Percentiles rank a stretch among this genome's conserved stretches.
Conservation (phyloP, 208 protist species). For the Leishmania gerbilli region DNA sequence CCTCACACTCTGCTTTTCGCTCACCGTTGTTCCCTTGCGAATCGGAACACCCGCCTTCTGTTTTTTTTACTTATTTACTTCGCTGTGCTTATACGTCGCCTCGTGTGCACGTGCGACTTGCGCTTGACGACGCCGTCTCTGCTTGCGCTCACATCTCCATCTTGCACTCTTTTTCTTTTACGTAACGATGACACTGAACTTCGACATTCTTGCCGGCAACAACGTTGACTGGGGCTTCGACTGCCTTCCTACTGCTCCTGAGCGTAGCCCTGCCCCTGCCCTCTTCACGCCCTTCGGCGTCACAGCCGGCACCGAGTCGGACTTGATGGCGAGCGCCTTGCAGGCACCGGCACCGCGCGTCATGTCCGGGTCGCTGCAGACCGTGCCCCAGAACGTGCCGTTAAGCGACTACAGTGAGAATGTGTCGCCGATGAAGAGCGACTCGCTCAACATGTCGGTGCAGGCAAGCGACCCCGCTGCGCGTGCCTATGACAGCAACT, state of each 20-base stretch:
- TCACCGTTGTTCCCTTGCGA: background rate
- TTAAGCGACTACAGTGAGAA: constrained; percentile 21
- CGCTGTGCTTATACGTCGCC: background rate
- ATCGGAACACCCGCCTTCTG: background rate
- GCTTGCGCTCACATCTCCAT: background rate
- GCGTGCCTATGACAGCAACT: constrained; percentile 51
- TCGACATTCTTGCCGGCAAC: constrained; percentile 30
- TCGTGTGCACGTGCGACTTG: background rate
- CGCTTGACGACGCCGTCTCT: background rate
- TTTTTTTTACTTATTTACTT: background rate
- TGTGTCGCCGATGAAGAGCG: constrained; percentile 32
- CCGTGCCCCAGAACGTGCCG: background rate
- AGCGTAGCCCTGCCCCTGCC: constrained; percentile 6
- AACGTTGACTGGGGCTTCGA: constrained; percentile 38
- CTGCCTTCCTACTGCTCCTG: constrained; percentile 13
- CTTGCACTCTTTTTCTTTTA: background rate
- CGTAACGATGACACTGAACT: constrained; percentile 31
- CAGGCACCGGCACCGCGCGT: constrained; percentile 5
- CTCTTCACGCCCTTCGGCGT: constrained; percentile 16
- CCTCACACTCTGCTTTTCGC: background rate
- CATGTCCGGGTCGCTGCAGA: constrained; percentile 11
- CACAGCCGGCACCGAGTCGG: constrained; percentile 10
- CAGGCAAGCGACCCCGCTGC: constrained; percentile 23
- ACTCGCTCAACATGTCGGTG: constrained; percentile 17
- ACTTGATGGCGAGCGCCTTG: background rate